Evolutionary conservation across 208 protist genomes (phyloP), one percentile per base, ranked within the genome.

Genomic region (Acanthamoeba sp.): DNA sequence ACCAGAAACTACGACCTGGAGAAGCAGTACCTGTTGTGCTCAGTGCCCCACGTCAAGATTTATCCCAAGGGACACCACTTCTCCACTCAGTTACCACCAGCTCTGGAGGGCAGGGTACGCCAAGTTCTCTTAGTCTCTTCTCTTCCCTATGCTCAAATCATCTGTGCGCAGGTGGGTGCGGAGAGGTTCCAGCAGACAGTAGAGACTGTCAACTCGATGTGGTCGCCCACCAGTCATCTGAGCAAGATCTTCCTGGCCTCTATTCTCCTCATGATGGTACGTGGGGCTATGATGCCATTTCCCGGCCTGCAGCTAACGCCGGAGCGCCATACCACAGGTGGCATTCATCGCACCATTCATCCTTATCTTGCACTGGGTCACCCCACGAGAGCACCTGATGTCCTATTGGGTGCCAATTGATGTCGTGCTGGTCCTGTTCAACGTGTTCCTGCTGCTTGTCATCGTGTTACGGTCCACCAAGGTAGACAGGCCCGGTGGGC

Each of bases 201-300:
- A 3, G 64, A 73, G 64, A 73, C 64, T 2, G 27, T 73, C 18
- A 73, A 73, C 64, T 2, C 2, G 4, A 42, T 73, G 64, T 73
- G 64, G 64, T 73, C 64, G n/a, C 64, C 64, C 27, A 7, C 64
- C 64, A 32, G 27, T 7, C 64, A 73, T n/a, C 64, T 73, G 18
- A 27, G 64, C 64, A 73, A 73, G 34, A 27, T 73, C 1, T 73
- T 73, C 64, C 64, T 73, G 18, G 64, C 27, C 29, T 73, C 64
- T 18, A 18, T 73, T 3, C 29, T 73, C n/a, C n/a, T 36, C 64
- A n/a, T 73, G n/a, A 73, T 73, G 64, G 64, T 73, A 73, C 64
- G 27, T 9, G n/a, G n/a, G n/a, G n/a, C n/a, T n/a, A n/a, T n/a
- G n/a, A n/a, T n/a, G n/a, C n/a, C n/a, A n/a, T n/a, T n/a, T n/a